Base-by-base conservation (phyloP, 2,329 filamentous ascomycete genomes). In the Cladobotryum protrusum region DNA sequence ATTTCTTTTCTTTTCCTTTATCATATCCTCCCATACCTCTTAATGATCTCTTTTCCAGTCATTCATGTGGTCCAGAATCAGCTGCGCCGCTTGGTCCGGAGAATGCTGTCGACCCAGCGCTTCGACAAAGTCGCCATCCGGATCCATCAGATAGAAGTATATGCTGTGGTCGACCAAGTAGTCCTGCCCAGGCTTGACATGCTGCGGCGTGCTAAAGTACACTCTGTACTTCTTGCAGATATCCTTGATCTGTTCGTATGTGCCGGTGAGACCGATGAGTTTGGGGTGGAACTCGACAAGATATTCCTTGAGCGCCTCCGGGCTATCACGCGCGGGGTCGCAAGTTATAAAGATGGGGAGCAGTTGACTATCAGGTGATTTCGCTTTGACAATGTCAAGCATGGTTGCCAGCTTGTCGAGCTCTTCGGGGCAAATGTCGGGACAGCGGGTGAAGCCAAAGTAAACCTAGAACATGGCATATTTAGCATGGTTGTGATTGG, bases 141-240 rank as follows among this genome's bases (percentile, higher is more conserved):
- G 93, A 67, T 97, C 93, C 93, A 99, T 99, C 59, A 99, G 73
- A 69, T 99, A 99, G 63, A 99, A 99, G 76, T 99, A 99, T 60
- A 99, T 99, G 69, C 90, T 96, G 73, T 99, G 93, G 68, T 99
- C 93, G 12, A 99, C 93, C 60, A 99, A 71, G 67, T 99, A 99
- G 69, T 99, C 93, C 75, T 96, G 87, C 1, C 92, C 93, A 1
- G 90, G 86, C 75, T 91, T 86, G 50, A 97, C 88, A 56, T 90
- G 80, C 60, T 82, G 77, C 33, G 93, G 93, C 43, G 93, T 99
- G 64, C 87, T 93, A 63, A 99, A 99, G 73, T 99, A 99, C 48
- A 99, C 93, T 17, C 93, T 79, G 69, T 97, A 99, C 58, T 86
- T 86, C 75, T 96, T 97, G 77, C 93, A 99, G 50, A 95, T 84